Percentiles rank a stretch among this genome's conserved stretches.
Evolutionary conservation across 148 eudicot species (phyloP).

Genomic region (Amaranthus hypochondriacus): DNA sequence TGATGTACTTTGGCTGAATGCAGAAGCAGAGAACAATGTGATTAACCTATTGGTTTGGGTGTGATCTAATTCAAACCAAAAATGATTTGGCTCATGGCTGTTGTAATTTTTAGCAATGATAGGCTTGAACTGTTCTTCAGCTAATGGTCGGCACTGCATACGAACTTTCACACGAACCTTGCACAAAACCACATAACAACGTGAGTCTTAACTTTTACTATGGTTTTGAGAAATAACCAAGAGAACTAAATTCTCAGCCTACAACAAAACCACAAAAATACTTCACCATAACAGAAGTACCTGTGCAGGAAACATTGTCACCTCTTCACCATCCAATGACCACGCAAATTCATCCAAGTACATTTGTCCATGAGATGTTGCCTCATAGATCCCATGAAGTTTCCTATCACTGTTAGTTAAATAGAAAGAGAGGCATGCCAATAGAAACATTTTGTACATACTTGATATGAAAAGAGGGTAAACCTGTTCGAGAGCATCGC

Average conservation of each 20-base stretch:
- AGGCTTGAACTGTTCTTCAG: slow-evolving; percentile 53
- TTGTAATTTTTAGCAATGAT: slow-evolving; percentile 50
- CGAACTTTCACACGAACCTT: slow-evolving; percentile 49
- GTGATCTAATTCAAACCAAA: slow-evolving; percentile 70
- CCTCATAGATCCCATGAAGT: slow-evolving; percentile 76
- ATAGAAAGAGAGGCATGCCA: slow-evolving; percentile 59
- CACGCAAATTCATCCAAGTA: slow-evolving; percentile 51
- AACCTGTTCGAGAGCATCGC: slow-evolving; percentile 38
- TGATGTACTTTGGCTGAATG: slow-evolving; percentile 25
- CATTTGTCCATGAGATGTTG: slow-evolving; percentile 46
- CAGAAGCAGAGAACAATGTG: slow-evolving; percentile 42
- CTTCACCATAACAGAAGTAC: slow-evolving; percentile 24
- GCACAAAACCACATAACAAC: slow-evolving; percentile 12
- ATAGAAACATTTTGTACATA: slow-evolving; percentile 53
- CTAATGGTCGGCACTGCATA: slow-evolving; percentile 45
- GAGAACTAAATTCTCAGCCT: neutral
- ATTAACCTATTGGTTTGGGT: slow-evolving; percentile 43
- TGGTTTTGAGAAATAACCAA: too few relatives aligned
- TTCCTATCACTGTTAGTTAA: slow-evolving; percentile 64
- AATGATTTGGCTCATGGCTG: slow-evolving; percentile 27
- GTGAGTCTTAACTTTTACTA: neutral
- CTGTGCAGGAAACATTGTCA: slow-evolving; percentile 64
- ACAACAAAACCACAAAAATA: neutral
- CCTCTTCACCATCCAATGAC: slow-evolving; percentile 40
- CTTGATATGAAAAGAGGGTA: slow-evolving; percentile 47